phyloP scores from a whole-genome alignment of 2,329 filamentous ascomycete genomes.

The Trichoderma koningiopsis region DNA sequence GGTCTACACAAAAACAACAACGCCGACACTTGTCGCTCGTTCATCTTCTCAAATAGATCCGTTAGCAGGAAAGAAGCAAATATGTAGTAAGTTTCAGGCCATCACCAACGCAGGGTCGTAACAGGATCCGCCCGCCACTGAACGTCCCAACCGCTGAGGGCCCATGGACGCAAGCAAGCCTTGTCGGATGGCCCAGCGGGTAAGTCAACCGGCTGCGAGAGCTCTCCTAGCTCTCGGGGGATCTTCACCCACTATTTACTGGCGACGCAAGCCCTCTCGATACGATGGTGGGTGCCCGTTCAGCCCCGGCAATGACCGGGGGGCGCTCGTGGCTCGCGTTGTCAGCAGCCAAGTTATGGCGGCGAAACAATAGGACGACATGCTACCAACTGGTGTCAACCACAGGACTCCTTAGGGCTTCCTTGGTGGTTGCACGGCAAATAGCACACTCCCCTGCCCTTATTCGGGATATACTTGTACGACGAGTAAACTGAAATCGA shows the following conservation, averaged over 20 bases:
- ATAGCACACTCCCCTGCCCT: neutral
- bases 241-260: slow-evolving; percentile 14
- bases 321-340: slow-evolving; percentile 14
- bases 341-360: slow-evolving; percentile 13
- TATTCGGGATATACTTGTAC: neutral
- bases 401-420: neutral
- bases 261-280: slow-evolving; percentile 9
- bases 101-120: neutral
- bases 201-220: slow-evolving; percentile 21
- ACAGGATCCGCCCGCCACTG: neutral
- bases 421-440: neutral
- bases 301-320: slow-evolving; percentile 3
- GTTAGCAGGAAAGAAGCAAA: neutral
- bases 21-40: neutral
- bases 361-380: neutral
- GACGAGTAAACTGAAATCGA: neutral
- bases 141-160: neutral
- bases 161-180: slow-evolving; percentile 13
- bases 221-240: slow-evolving; percentile 14
- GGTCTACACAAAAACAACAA: neutral
- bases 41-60: neutral
- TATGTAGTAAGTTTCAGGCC: neutral
- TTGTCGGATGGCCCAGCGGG: slow-evolving; percentile 16
- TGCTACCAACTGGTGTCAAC: neutral
- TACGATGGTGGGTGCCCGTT: neutral